Conservation (phyloP, 495 filamentous ascomycete genomes). For the Talaromyces proteolyticus region DNA sequence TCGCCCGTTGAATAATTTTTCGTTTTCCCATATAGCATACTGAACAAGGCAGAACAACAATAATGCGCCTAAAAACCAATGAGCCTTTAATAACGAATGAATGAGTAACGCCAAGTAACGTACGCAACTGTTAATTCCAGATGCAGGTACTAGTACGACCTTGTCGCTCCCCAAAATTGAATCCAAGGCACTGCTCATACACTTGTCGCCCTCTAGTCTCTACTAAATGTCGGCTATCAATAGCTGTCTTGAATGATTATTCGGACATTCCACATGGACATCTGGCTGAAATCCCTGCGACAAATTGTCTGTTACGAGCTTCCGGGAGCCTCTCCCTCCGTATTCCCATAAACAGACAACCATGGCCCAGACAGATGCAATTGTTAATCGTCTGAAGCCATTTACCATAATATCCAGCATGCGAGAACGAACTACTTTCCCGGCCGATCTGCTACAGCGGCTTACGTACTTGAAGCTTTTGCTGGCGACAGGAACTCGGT, state of each 20-base stretch:
- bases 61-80: too few species aligned
- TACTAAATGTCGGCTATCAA: neutral
- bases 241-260: slow-evolving; percentile 68
- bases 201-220: neutral
- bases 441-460: slow-evolving; percentile 42
- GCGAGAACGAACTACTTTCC: slow-evolving; percentile 66
- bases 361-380: slow-evolving; percentile 35
- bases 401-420: slow-evolving; percentile 57
- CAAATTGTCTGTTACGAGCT: slow-evolving; percentile 35
- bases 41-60: too few species aligned
- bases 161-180: neutral
- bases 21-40: too few species aligned
- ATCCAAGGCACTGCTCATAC: neutral
- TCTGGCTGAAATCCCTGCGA: slow-evolving; percentile 42
- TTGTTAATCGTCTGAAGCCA: slow-evolving; percentile 50
- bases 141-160: neutral
- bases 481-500: slow-evolving; percentile 55
- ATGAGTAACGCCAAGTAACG: too few species aligned
- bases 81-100: too few species aligned
- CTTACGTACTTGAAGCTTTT: slow-evolving; percentile 63
- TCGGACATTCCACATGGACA: slow-evolving; percentile 41
- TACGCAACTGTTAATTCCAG: neutral
- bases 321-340: slow-evolving; percentile 39
- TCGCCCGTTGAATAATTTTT: too few species aligned
- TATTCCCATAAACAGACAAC: slow-evolving; percentile 38